Base-by-base conservation (phyloP, 371 early-diverging fungal species). In the Fennellomyces sp. region DNA sequence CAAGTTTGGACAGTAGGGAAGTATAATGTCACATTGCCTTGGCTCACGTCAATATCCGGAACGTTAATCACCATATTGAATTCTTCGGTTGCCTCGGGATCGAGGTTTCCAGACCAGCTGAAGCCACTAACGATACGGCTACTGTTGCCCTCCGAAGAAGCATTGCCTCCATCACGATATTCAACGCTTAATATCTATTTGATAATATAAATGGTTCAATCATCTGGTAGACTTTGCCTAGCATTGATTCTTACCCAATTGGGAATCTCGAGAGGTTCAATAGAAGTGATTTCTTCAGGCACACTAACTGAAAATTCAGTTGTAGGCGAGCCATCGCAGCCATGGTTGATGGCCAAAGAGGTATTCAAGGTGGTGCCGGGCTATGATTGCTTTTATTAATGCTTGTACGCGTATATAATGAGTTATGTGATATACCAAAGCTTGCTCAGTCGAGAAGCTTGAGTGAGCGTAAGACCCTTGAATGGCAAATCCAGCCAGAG, bases 1-100 rank as follows among this genome's bases (percentile, higher is more conserved):
- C 78, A 78, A 33, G 61, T 65, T 50, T 78, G 78, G 13, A 68
- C 23, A 11, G 65, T 52, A 36, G 78, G 78, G 52, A 75, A 78
- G 27, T 64, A 72, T 2, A 65, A 52, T 6, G 75, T 75, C 17
- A 66, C 71, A 60, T 76, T 76, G 11, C 58, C 42, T 35, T 64
- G 42, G 25, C 55, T 65, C 21, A 72, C 61, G 56, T 74, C 69
- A 29, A 64, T 59, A 6, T 65, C 52, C 8, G 78, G 78, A n/a
- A 70, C 42, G 10, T 55, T 48, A 0, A 78, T 56, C 11, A 36
- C 36, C 6, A 75, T 27, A 25, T 69, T 69, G 52, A 78, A 78
- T 15, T 60, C 61, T 58, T 72, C 61, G 8, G 28, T 28, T 5
- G 52, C 48, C n/a, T 60, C 56, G 12, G 53, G 31, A 5, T 64